Percentiles rank a stretch among this genome's conserved stretches.
Evolutionary conservation across 768 basidiomycete species (phyloP).

Genomic region (Baorangia bicolor): DNA sequence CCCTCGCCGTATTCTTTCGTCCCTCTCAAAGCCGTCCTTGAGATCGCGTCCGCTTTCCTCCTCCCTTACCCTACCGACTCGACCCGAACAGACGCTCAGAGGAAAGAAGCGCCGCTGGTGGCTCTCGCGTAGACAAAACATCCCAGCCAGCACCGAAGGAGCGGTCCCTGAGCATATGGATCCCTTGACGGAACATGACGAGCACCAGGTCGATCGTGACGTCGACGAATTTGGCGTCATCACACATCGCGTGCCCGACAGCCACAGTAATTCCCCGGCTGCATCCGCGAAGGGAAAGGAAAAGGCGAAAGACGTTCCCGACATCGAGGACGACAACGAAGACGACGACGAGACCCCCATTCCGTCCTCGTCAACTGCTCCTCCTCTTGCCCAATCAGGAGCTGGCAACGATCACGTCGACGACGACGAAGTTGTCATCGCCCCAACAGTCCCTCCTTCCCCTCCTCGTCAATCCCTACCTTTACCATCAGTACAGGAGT

Average conservation of each 20-base stretch:
- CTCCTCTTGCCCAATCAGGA: conserved; percentile 4
- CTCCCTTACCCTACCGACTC: conserved; percentile 20
- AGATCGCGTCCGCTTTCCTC: conserved; percentile 13
- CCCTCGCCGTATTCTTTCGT: conserved; percentile 37
- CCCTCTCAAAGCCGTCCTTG: conserved; percentile 27
- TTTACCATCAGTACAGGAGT: conserved; percentile 9
- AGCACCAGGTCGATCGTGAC: conserved; percentile 29
- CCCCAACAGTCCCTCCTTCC: conserved; percentile 14
- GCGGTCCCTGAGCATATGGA: conserved; percentile 14
- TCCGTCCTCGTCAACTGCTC: conserved; percentile 22
- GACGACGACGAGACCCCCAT: not conserved
- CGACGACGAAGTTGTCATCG: conserved; percentile 23
- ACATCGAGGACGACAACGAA: conserved; percentile 5
- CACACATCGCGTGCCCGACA: conserved; percentile 29
- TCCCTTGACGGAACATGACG: conserved; percentile 25
- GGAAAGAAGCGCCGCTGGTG: conserved; percentile 28
- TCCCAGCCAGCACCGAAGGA: conserved; percentile 14
- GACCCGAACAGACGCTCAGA: conserved; percentile 29
- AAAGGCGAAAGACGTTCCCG: conserved; percentile 27
- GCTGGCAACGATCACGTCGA: not conserved
- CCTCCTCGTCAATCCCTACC: conserved; percentile 9
- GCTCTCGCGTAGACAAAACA: conserved; percentile 19
- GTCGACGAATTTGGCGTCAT: conserved; percentile 29
- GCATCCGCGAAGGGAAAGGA: conserved; percentile 37
- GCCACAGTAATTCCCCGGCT: conserved; percentile 25